Conservation (phyloP, 108 stramenopile genomes). For the Stephanodiscus triporus region DNA sequence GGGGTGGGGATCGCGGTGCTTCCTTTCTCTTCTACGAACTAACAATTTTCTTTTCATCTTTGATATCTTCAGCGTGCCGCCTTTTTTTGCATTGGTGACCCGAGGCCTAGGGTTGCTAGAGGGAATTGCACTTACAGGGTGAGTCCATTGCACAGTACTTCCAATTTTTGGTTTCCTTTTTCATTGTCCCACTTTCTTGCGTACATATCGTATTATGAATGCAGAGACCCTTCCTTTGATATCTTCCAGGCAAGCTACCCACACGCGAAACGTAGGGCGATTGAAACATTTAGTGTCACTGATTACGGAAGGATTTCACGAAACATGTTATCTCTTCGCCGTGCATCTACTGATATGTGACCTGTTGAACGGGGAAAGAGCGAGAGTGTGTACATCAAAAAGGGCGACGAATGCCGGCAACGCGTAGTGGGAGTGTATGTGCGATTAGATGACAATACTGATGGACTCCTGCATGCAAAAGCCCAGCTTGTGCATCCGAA, state of each 20-base stretch:
- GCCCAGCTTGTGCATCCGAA: too few relatives aligned
- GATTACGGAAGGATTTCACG: constrained; percentile 42
- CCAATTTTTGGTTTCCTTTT: background rate
- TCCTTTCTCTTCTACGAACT: background rate
- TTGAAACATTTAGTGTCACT: constrained; percentile 44
- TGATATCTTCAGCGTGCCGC: constrained; percentile 63
- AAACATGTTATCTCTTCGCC: constrained; percentile 17
- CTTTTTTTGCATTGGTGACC: constrained; percentile 92
- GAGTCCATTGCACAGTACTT: background rate
- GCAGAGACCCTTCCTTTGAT: constrained; percentile 84
- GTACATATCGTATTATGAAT: too few relatives aligned
- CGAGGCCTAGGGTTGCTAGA: constrained; percentile 88
- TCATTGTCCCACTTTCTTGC: background rate
- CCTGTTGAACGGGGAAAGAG: too few relatives aligned
- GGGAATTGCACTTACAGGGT: constrained; percentile 86
- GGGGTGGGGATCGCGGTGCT: too few relatives aligned
- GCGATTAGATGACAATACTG: too few relatives aligned
- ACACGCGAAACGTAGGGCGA: constrained; percentile 70
- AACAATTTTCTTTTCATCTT: background rate
- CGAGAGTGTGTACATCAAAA: too few relatives aligned
- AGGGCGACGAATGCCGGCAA: too few relatives aligned
- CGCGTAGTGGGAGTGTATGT: too few relatives aligned
- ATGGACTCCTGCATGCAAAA: too few relatives aligned
- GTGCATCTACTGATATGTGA: background rate
- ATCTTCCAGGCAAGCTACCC: constrained; percentile 89